Percentiles rank a stretch among this genome's conserved stretches.
Conservation (phyloP, 768 basidiomycete species). For the Tricholoma matsutake region DNA sequence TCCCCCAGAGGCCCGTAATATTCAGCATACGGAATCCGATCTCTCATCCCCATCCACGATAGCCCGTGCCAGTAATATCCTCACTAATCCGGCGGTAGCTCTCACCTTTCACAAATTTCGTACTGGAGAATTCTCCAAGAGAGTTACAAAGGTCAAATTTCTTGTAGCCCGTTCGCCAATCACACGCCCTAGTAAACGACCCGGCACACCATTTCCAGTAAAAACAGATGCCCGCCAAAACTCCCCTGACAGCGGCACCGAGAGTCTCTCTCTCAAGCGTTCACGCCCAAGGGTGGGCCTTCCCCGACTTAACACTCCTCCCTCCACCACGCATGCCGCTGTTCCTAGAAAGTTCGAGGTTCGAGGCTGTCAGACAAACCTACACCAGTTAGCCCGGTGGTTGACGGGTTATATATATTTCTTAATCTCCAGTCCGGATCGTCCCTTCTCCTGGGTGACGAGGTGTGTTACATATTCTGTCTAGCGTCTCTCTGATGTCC, state of each 20-base stretch:
- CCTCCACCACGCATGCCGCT: neutral
- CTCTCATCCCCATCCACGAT: neutral
- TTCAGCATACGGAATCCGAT: neutral
- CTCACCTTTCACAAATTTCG: neutral
- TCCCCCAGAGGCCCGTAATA: neutral
- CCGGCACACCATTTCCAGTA: constrained; percentile 2
- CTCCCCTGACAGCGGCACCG: neutral
- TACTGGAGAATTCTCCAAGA: neutral
- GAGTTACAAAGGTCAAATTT: neutral
- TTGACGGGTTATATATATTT: neutral
- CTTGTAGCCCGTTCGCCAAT: neutral
- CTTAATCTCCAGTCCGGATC: neutral
- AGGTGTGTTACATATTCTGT: neutral
- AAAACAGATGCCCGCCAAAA: neutral
- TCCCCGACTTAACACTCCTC: neutral
- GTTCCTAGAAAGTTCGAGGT: neutral
- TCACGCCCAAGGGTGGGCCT: neutral
- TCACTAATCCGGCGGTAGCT: neutral
- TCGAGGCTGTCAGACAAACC: neutral
- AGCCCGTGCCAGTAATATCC: neutral
- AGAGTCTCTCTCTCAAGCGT: neutral
- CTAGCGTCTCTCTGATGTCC: neutral
- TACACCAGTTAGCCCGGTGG: neutral
- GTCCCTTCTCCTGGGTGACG: neutral
- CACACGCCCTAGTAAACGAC: constrained; percentile 9